Base-by-base conservation (phyloP, 768 basidiomycete species). In the Suillus hirtellus region DNA sequence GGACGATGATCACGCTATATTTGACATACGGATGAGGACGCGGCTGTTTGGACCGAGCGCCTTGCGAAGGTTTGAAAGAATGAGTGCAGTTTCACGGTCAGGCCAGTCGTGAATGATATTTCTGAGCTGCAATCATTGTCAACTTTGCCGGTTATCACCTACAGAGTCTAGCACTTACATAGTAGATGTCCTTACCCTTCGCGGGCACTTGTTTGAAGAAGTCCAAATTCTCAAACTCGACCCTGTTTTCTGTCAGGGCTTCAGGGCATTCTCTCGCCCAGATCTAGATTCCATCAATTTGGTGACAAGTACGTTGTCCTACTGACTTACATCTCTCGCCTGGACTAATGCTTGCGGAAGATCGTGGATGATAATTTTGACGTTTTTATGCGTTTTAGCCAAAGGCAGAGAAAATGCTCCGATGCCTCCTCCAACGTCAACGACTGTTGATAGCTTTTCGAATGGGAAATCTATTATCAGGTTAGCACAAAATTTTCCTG, bases 361-460 rank as follows among this genome's bases (percentile, higher is more conserved):
- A 53, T 78, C 78, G 19, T 76, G 77, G n/a, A 77, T 56, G 8
- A 70, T 71, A 12, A 77, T 64, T 46, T 70, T 68, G 27, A 78
- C 24, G 27, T 75, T 58, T 21, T 74, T 70, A 59, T 73, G 65
- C 21, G 35, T 67, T 38, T 71, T 69, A 3, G 68, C 69, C 2
- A 79, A 69, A 2, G 71, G 68, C n/a, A 79, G 60, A 21, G 73
- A 67, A 43, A 73, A 70, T 14, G 70, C 65, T 6, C 77, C 77
- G 14, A 75, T 69, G 3, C 76, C 71, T 47, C 76, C 76, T 10
- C 76, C 77, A 7, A 78, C 68, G 55, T 78, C 77, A 27, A 76
- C 74, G 11, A 77, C 60, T 10, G 69, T 70, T 0, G 74, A 69
- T 49, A 69, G 68, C 27, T 66, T 37, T 37, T 10, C 35, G 35